These are phyloP conservation scores for Fusarium udum DNA, from an alignment of 2,329 filamentous ascomycete species.

Conservation along the genomic window DNA sequence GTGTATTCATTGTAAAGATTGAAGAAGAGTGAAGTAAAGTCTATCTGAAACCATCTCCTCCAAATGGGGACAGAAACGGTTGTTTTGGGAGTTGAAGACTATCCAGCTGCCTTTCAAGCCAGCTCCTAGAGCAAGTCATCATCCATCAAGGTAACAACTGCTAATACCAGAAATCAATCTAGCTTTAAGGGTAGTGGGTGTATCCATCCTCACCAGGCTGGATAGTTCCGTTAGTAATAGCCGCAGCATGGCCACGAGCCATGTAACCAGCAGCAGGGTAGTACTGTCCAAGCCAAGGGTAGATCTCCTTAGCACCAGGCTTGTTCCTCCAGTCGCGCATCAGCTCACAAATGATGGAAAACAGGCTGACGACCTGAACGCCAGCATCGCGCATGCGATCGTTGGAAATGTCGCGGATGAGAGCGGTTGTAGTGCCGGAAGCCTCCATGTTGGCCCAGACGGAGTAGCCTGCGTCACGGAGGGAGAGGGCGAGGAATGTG, in stretches of 20 bases:
- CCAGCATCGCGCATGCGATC: slow-evolving; percentile 73
- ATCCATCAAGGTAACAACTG: not conserved
- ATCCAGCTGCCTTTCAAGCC: not conserved
- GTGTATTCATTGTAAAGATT: not conserved
- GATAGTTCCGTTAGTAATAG: slow-evolving; percentile 68
- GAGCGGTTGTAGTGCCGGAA: slow-evolving; percentile 70
- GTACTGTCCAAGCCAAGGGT: slow-evolving; percentile 72
- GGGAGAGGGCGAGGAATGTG: slow-evolving; percentile 76
- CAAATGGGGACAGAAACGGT: not conserved
- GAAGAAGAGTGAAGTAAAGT: slow-evolving; percentile 5
- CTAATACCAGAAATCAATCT: rapidly evolving
- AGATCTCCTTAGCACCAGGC: slow-evolving; percentile 63
- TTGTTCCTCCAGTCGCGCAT: slow-evolving; percentile 75
- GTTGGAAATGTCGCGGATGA: slow-evolving; percentile 72
- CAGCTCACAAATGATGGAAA: slow-evolving; percentile 72
- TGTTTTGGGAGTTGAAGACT: not conserved
- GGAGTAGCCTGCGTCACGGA: slow-evolving; percentile 75
- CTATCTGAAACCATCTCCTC: not conserved
- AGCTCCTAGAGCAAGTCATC: not conserved
- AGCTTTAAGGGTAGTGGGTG: not conserved
- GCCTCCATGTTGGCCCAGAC: slow-evolving; percentile 80
- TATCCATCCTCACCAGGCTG: slow-evolving; percentile 60
- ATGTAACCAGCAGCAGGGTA: slow-evolving; percentile 72
- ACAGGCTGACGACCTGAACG: slow-evolving; percentile 70
- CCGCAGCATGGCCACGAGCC: slow-evolving; percentile 68